A percentile compares a stretch with the other conserved stretches of the same genome.
These are phyloP conservation scores for Diaporthe australafricana DNA, from an alignment of 2,329 filamentous ascomycete species.

Conservation along the genomic window DNA sequence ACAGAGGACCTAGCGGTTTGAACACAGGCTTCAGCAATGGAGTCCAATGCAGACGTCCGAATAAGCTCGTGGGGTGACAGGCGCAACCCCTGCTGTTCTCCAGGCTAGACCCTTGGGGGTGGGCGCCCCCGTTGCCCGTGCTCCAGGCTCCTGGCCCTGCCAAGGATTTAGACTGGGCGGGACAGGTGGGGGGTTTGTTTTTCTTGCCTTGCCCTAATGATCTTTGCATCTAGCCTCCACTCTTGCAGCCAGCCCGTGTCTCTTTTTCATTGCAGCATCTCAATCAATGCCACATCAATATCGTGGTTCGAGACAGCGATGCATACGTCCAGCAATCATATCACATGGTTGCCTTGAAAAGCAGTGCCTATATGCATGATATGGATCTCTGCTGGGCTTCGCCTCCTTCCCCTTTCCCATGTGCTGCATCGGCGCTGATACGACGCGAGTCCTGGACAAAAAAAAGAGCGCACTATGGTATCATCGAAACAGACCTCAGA, in stretches of 20 bases:
- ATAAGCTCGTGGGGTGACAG: conserved; percentile 30
- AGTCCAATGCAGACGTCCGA: conserved; percentile 16
- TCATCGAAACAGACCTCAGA: not conserved
- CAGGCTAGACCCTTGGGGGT: conserved; percentile 11
- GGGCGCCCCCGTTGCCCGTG: no score
- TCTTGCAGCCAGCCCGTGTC: not conserved
- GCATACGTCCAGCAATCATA: not conserved
- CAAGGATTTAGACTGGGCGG: not conserved
- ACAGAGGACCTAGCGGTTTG: no score
- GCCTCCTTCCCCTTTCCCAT: not conserved
- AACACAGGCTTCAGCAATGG: not conserved
- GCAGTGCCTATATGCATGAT: not conserved
- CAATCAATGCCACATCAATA: not conserved
- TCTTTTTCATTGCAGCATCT: not conserved
- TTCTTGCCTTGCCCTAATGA: not conserved
- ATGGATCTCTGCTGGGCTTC: not conserved
- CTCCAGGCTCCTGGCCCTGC: not conserved
- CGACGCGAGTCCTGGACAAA: not conserved
- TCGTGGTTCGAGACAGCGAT: not conserved
- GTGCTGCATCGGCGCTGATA: not conserved
- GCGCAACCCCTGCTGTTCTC: not conserved
- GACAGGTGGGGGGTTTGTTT: conserved; percentile 3
- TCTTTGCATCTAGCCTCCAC: not conserved
- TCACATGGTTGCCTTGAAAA: not conserved
- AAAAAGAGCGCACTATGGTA: not conserved